A percentile compares a stretch with the other conserved stretches of the same genome.
phyloP scores from a whole-genome alignment of 2,329 filamentous ascomycete species.

The Hypoxylon sp. region DNA sequence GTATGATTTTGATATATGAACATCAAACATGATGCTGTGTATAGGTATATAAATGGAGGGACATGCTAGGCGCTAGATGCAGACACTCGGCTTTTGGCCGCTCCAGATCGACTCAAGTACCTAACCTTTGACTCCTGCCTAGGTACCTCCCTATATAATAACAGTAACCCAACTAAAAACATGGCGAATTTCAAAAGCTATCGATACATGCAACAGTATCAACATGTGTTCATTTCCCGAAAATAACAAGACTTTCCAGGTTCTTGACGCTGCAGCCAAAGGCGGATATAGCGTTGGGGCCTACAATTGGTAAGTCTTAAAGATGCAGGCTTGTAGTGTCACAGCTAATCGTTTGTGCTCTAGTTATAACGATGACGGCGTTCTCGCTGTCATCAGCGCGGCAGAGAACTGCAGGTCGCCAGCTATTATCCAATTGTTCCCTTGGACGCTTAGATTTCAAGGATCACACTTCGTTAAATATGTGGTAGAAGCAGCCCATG shows the following conservation, averaged over 20 bases:
- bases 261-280: constrained; percentile 56
- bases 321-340: not conserved
- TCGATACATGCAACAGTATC: not conserved
- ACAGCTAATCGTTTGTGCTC: not conserved
- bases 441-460: constrained; percentile 70
- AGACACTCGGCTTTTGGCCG: not conserved
- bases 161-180: too few species aligned
- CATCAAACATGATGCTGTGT: too few species aligned
- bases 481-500: constrained; percentile 57
- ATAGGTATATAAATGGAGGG: too few species aligned
- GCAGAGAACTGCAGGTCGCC: constrained; percentile 67
- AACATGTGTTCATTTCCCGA: constrained; percentile 27
- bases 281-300: constrained; percentile 56
- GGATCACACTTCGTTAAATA: constrained; percentile 57
- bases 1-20: too few species aligned
- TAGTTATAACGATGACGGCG: constrained; percentile 68
- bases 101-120: not conserved
- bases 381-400: constrained; percentile 67
- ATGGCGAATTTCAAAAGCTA: not conserved
- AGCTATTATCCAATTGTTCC: constrained; percentile 71
- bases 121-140: too few species aligned
- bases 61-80: too few species aligned
- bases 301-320: constrained; percentile 53
- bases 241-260: constrained; percentile 43
- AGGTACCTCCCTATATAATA: too few species aligned